Evolutionary conservation across 2,329 filamentous ascomycete species (phyloP).

Genomic region (Fusarium acutatum): DNA sequence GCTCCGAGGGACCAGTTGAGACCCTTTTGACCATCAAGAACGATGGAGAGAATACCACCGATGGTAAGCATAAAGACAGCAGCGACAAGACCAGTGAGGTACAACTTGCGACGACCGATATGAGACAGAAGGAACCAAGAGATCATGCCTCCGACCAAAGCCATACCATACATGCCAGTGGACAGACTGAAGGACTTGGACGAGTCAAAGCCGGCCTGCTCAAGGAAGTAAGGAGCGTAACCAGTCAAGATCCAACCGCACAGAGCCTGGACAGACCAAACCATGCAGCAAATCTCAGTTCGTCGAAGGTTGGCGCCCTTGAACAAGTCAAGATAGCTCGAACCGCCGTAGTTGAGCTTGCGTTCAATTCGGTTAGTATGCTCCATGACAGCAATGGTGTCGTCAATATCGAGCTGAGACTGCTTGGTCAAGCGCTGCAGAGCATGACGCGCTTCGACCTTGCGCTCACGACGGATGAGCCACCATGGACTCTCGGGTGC

Average conservation of each 20-base stretch:
- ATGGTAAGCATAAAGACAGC: constrained; percentile 46
- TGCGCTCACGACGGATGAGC: constrained; percentile 48
- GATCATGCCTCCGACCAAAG: constrained; percentile 50
- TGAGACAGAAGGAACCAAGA: constrained; percentile 51
- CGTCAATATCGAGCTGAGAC: constrained; percentile 48
- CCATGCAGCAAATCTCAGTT: constrained; percentile 41
- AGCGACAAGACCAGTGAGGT: constrained; percentile 46
- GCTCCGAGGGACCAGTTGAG: constrained; percentile 47
- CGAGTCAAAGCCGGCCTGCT: constrained; percentile 51
- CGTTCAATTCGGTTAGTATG: constrained; percentile 54
- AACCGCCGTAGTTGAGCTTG: constrained; percentile 46
- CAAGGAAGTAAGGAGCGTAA: constrained; percentile 50
- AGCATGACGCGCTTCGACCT: constrained; percentile 44
- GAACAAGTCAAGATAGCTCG: constrained; percentile 27
- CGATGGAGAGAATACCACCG: constrained; percentile 50
- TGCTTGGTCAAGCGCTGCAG: constrained; percentile 43
- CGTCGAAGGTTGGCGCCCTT: constrained; percentile 37
- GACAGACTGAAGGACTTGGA: constrained; percentile 50
- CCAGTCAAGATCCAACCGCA: constrained; percentile 31
- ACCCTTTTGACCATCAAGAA: constrained; percentile 36
- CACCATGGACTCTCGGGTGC: constrained; percentile 53
- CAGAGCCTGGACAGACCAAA: constrained; percentile 37
- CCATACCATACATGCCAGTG: constrained; percentile 50
- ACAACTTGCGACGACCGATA: constrained; percentile 52
- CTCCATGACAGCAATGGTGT: constrained; percentile 53